phyloP scores from a whole-genome alignment of 164 flowering plant genomes.

The Berberis thunbergii region DNA sequence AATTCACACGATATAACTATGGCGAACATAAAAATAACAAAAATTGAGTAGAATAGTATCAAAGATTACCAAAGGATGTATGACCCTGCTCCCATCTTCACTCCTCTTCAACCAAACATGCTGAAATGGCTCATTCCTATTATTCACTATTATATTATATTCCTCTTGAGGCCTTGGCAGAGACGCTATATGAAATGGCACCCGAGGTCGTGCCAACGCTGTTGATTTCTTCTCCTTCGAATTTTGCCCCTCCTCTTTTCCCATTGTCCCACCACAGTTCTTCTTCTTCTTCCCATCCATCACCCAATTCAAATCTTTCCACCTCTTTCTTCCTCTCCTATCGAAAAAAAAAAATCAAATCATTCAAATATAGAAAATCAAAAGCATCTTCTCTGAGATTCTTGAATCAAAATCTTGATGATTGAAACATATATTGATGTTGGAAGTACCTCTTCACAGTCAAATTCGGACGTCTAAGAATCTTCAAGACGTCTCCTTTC shows the following conservation, averaged over 20 bases:
- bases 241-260: background rate
- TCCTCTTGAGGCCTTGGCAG: conserved; percentile 73
- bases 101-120: conserved; percentile 89
- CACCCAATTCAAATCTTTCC: background rate
- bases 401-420: too few relatives aligned
- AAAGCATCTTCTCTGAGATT: too few relatives aligned
- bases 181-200: conserved; percentile 77
- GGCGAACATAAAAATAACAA: too few relatives aligned
- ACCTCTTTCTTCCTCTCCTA: background rate
- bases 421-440: too few relatives aligned
- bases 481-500: background rate
- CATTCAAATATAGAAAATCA: too few relatives aligned
- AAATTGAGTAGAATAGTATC: background rate
- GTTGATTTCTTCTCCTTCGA: conserved; percentile 27
- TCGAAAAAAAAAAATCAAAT: too few relatives aligned
- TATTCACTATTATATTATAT: conserved; percentile 66
- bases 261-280: background rate
- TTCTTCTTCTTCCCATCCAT: background rate
- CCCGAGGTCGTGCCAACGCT: conserved; percentile 31
- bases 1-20: too few relatives aligned
- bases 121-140: conserved; percentile 69
- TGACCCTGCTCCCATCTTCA: conserved; percentile 55
- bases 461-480: background rate
- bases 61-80: conserved; percentile 72
- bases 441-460: background rate